Conservation (phyloP, 176 grass and related monocot species). For the Cenchrus purpureus region DNA sequence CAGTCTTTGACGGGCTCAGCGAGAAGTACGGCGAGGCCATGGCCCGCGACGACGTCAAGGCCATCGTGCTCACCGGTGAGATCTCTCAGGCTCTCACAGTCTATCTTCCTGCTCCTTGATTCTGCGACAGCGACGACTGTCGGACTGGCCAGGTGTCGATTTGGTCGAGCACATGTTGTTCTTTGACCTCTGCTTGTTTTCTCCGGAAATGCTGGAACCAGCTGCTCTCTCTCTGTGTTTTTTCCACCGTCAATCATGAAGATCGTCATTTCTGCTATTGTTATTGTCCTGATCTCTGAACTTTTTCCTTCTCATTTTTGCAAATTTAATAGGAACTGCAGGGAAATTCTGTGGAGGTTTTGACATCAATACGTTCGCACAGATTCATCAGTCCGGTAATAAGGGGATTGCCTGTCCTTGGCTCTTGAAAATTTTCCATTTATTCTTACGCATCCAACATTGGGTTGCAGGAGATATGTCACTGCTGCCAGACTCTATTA, state of each 20-base stretch:
- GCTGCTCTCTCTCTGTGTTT: too few relatives aligned
- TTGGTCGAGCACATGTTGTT: background rate
- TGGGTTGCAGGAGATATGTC: conserved; percentile 62
- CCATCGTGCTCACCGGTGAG: conserved; percentile 86
- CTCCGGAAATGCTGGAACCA: background rate
- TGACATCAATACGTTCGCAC: conserved; percentile 78
- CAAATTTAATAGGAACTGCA: conserved; percentile 44
- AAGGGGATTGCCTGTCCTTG: background rate
- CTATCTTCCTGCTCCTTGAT: background rate
- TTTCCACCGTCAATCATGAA: background rate
- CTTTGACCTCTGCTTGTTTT: background rate
- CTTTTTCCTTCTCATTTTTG: background rate
- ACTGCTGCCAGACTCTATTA: conserved; percentile 71
- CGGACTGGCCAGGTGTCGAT: background rate
- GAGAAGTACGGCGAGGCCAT: conserved; percentile 84
- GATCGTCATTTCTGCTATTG: background rate
- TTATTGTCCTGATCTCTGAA: conserved; percentile 12
- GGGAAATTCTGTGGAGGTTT: conserved; percentile 95
- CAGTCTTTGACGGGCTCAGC: conserved; percentile 77
- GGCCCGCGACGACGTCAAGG: conserved; percentile 74
- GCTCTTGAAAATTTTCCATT: background rate
- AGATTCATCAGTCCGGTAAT: conserved; percentile 75
- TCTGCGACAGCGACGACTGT: background rate
- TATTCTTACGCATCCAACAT: conserved; percentile 21
- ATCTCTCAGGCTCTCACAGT: background rate